These are phyloP conservation scores for Colletotrichum tropicicola DNA, from an alignment of 2,329 filamentous ascomycete species.

Conservation along the genomic window DNA sequence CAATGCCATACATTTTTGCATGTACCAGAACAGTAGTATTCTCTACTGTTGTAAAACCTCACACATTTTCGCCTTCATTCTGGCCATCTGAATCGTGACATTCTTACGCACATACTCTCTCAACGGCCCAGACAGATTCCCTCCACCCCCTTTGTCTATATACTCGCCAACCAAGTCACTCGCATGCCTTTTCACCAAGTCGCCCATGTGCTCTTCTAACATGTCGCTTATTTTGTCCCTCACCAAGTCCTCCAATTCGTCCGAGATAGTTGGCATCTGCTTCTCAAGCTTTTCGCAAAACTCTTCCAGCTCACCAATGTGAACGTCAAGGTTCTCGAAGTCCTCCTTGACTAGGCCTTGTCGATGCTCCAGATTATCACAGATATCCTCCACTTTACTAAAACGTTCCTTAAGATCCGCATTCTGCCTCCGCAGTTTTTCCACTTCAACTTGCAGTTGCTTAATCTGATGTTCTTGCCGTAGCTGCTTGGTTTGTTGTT, in stretches of 20 bases:
- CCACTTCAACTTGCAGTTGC: not conserved
- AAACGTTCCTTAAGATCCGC: not conserved
- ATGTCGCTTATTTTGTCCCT: not conserved
- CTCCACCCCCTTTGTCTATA: not conserved
- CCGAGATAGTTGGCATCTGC: not conserved
- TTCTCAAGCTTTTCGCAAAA: not conserved
- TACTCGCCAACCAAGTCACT: not conserved
- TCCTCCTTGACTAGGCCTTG: not conserved
- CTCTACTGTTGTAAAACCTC: not conserved
- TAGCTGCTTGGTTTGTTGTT: not conserved
- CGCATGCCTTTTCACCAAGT: not conserved
- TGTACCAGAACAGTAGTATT: not conserved
- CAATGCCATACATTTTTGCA: not conserved
- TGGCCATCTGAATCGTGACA: not conserved
- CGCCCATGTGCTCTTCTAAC: not conserved
- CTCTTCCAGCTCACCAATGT: not conserved
- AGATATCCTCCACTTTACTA: not conserved
- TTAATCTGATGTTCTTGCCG: not conserved
- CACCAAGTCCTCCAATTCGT: not conserved
- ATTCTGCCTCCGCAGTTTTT: not conserved
- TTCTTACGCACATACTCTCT: not conserved
- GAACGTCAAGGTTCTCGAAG: not conserved
- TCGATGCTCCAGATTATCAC: not conserved
- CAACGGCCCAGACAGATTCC: not conserved
- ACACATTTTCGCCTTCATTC: not conserved